Evolutionary conservation across 2,329 filamentous ascomycete species (phyloP), one percentile per base, ranked within the genome.

Genomic region (Harringtonia aguacate): DNA sequence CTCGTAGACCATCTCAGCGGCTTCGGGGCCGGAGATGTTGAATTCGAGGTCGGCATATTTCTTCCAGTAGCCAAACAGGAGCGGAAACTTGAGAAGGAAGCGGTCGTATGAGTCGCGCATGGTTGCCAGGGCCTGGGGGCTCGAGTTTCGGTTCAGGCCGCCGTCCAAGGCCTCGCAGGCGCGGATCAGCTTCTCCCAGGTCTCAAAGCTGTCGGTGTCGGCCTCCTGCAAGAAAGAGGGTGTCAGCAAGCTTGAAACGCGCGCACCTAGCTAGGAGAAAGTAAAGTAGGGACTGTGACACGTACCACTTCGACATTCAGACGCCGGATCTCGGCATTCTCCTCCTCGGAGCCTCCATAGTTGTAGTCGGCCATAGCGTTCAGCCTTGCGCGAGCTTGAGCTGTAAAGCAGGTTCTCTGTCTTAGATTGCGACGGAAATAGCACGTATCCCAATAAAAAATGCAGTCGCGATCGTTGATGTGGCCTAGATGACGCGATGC

Each of bases 61-160:
- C 70, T 97, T 97, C 92, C 92, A 98, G 69, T 97, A 98, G 42
- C 90, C 92, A 57, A 97, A 98, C 33, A 97, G 78, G 12, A 97
- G 75, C 3, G 92, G 92, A 52, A 95, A 98, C 59, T 95, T 95
- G 48, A 86, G 78, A 20, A 98, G 81, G 59, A 98, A 94, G 39
- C 84, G 79, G 61, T 98, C 89, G 68, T 94, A 97, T 50, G 86
- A 79, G 61, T 86, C 80, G 63, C 92, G 84, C 45, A 88, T 83
- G 12, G 87, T 82, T 18, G 87, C 81, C 55, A 98, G 88, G 24
- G 92, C 86, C 58, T 94, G 86, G 1, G 92, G 89, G 60, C 86
- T 95, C 35, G 92, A 97, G 66, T 98, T 98, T 55, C 92, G 84
- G 61, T 94, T 95, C 50, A 98, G 76, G 46, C 90, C 92, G 48